A percentile compares a stretch with the other conserved stretches of the same genome.
phyloP scores from a whole-genome alignment of 495 filamentous ascomycete genomes.

The Wilcoxina mikolae region DNA sequence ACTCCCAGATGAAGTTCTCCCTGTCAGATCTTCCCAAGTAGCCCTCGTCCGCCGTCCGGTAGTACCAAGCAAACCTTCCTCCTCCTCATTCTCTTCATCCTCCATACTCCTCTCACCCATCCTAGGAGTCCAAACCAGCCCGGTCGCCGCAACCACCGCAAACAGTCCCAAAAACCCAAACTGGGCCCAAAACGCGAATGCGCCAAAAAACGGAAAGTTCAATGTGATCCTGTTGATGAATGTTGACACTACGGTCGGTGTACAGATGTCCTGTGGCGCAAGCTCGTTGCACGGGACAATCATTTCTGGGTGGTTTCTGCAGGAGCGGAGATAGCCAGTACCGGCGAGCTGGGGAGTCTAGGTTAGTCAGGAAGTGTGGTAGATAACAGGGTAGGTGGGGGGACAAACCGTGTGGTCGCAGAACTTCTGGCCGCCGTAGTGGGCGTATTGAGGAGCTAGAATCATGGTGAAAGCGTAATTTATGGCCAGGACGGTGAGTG shows the following conservation, averaged over 20 bases:
- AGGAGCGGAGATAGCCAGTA: constrained; percentile 37
- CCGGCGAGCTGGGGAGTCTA: constrained; percentile 9
- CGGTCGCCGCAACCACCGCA: constrained; percentile 56
- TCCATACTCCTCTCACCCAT: constrained; percentile 63
- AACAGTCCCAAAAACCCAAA: constrained; percentile 79
- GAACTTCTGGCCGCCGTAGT: constrained; percentile 87
- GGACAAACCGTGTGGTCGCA: constrained; percentile 34
- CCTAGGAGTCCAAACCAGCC: constrained; percentile 64
- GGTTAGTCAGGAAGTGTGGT: not conserved
- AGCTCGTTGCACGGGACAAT: constrained; percentile 70
- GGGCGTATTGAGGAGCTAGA: constrained; percentile 84
- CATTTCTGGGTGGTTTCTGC: constrained; percentile 51
- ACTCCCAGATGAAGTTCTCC: too few relatives aligned
- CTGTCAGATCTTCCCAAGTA: constrained; percentile 78
- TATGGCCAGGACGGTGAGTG: constrained; percentile 71
- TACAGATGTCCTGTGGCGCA: constrained; percentile 63
- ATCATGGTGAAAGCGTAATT: constrained; percentile 88
- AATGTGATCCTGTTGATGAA: constrained; percentile 89
- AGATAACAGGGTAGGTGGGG: not conserved
- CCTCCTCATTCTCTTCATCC: constrained; percentile 87
- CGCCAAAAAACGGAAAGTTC: constrained; percentile 93
- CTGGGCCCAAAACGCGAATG: constrained; percentile 84
- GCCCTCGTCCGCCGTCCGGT: constrained; percentile 66
- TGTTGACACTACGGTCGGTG: constrained; percentile 73
- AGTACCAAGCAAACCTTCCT: constrained; percentile 75